Evolutionary conservation across 2,329 filamentous ascomycete genomes (phyloP), one percentile per base, ranked within the genome.

Genomic region (Xylariaceae sp.): DNA sequence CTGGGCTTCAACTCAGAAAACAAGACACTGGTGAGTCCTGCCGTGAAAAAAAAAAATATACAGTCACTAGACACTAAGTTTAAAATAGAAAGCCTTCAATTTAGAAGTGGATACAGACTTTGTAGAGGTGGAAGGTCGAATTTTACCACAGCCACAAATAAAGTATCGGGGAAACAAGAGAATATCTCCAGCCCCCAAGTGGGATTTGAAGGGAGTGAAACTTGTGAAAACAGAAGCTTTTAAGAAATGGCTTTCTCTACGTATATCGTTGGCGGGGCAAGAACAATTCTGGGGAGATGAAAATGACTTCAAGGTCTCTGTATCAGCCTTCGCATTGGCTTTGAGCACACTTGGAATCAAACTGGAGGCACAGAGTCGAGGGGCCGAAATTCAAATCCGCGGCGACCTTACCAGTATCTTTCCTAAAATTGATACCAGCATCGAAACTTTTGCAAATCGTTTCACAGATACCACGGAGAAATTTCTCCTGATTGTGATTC

Each of bases 101-200:
- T 37, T 41, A 19, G 33, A 32, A 5, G 42, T 48, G 2, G 16
- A 8, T 8, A 11, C 45, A 14, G 22, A 37, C 32, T 38, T 48
- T 16, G 25, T 48, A 11, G 40, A 40, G 12, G 45, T 48, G 8
- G 22, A 27, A 25, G 37, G 46, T 19, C 36, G 46, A 21, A 33
- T 45, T 4, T 21, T 44, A 12, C 5, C 11, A 16, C 33, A 10
- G 12, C 41, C 41, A 19, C 14, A 19, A 5, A 35, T 45, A 23
- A 25, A 25, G n/a, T 27, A 40, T 37, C 14, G 19, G 27, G n/a
- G 27, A 5, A 21, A 16, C 11, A 14, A 14, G 34, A 20, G 16
- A 39, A 22, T 17, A 6, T 40, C 45, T n/a, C 8, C 4, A 12
- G 23, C 21, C 14, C 39, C 33, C 14, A 34, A 33, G 17, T 47